Percentiles rank a stretch among this genome's conserved stretches.
Conservation (phyloP, 768 basidiomycete species). For the Gautieria morchelliformis region DNA sequence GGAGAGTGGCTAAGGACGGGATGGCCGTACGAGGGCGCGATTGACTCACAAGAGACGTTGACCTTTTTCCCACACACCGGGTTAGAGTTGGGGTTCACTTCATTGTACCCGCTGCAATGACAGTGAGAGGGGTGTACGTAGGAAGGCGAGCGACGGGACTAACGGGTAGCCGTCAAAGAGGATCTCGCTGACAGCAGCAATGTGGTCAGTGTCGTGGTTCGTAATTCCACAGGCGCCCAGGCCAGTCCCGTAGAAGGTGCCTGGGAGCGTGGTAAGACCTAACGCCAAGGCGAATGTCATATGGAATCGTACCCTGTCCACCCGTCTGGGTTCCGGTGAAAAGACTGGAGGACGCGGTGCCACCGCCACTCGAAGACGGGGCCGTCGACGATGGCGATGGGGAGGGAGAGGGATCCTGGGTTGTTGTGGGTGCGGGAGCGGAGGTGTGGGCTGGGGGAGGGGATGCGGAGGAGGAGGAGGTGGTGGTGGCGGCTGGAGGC, state of each 20-base stretch:
- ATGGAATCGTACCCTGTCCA: background rate
- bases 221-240: constrained; percentile 56
- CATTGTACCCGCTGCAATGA: constrained; percentile 39
- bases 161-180: constrained; percentile 57
- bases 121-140: background rate
- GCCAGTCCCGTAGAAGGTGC: constrained; percentile 50
- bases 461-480: background rate
- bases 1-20: constrained; percentile 4
- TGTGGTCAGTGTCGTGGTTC: constrained; percentile 40
- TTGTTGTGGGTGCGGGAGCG: constrained; percentile 4
- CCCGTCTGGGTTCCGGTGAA: background rate
- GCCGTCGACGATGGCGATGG: background rate
- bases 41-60: constrained; percentile 35
- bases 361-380: background rate
- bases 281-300: background rate
- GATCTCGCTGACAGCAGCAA: constrained; percentile 47
- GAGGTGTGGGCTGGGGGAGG: background rate
- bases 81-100: constrained; percentile 63
- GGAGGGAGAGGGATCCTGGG: constrained; percentile 1
- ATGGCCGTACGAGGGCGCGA: background rate
- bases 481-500: constrained; percentile 32
- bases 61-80: constrained; percentile 55
- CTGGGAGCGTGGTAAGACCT: constrained; percentile 15
- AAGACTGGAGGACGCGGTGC: background rate
- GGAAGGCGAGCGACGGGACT: constrained; percentile 14